Conservation (phyloP, 129 eudicot genomes). For the Pulicaria dysenterica region DNA sequence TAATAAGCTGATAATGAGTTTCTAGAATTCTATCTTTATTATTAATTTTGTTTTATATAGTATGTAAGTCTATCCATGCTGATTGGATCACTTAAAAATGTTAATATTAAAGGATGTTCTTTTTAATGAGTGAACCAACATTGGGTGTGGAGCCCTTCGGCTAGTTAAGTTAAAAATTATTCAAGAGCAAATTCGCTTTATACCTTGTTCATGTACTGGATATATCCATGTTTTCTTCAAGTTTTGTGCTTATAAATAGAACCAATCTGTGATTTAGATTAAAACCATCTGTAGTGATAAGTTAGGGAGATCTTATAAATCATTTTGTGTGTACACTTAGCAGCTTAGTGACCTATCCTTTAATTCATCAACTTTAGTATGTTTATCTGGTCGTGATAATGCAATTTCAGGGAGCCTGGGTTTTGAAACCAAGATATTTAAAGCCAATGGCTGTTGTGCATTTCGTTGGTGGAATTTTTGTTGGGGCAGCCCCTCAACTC, state of each 20-base stretch:
- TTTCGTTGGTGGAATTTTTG: constrained; percentile 97
- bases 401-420: constrained; percentile 87
- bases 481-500: constrained; percentile 99
- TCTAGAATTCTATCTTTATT: constrained; percentile 1
- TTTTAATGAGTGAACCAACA: not conserved
- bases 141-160: constrained; percentile 6
- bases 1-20: not conserved
- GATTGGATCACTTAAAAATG: not conserved
- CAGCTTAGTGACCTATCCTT: too few species aligned
- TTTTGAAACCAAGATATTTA: constrained; percentile 67
- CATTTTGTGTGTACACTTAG: too few species aligned
- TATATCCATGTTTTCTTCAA: constrained; percentile 2
- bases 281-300: not conserved
- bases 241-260: constrained; percentile 14
- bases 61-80: not conserved
- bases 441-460: constrained; percentile 67
- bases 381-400: constrained; percentile 17
- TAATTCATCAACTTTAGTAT: not conserved
- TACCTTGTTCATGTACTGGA: not conserved
- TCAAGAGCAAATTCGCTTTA: not conserved
- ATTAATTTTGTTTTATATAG: constrained; percentile 5
- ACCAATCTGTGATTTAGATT: not conserved
- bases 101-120: not conserved
- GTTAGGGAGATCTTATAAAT: too few species aligned
- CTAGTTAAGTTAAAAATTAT: not conserved